Percentiles rank a stretch among this genome's conserved stretches.
Conservation (phyloP, 108 stramenopile genomes). For the Mediolabrus comicus region DNA sequence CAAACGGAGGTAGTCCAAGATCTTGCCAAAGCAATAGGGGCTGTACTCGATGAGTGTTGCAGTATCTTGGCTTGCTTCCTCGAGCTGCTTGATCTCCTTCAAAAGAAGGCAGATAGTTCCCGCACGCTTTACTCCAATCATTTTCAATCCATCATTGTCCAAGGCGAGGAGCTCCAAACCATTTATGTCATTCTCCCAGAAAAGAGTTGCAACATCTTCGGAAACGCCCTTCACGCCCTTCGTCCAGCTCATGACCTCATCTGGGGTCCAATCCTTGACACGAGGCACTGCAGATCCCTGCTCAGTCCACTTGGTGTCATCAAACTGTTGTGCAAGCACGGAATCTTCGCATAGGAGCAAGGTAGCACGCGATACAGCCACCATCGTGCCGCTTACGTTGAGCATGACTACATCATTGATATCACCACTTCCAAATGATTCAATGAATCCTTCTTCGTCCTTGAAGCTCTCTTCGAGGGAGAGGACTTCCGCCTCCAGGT, state of each 20-base stretch:
- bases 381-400: not conserved
- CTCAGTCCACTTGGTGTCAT: not conserved
- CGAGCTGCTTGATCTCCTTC: conserved; percentile 16
- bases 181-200: not conserved
- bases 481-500: not conserved
- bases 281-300: not conserved
- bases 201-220: not conserved
- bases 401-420: not conserved
- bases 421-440: conserved; percentile 1
- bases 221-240: not conserved
- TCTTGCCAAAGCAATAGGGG: too few relatives aligned
- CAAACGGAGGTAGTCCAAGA: not conserved
- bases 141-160: conserved; percentile 6
- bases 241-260: conserved; percentile 17
- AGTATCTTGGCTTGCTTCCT: not conserved
- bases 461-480: conserved; percentile 16
- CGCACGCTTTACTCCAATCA: conserved; percentile 10
- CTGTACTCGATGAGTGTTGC: not conserved
- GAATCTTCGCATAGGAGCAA: not conserved
- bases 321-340: not conserved
- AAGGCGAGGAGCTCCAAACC: conserved; percentile 15
- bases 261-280: conserved; percentile 13
- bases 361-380: not conserved
- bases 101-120: conserved; percentile 15
- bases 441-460: conserved; percentile 3